Base-by-base conservation (phyloP, 1,139 yeast genomes). In the Fermentozyma sake region DNA sequence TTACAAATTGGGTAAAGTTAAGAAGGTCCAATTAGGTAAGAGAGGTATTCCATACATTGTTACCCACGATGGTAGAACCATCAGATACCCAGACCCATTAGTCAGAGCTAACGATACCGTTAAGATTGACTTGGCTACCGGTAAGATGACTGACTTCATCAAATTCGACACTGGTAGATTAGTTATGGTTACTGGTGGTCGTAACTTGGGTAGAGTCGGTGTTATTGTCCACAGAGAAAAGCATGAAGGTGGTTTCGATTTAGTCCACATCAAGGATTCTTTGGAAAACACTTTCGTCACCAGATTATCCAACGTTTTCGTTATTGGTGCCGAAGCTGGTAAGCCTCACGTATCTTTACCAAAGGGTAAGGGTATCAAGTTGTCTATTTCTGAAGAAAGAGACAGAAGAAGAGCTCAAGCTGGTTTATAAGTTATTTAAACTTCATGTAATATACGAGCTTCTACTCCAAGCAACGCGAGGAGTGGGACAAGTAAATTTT, bases 281-380 rank as follows among this genome's bases (percentile, higher is more conserved):
- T 80, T 87, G 58, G 97, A 89, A 67, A 91, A 91, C 91, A 75
- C 93, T 55, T 89, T 91, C 73, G 96, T 89, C 55, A 91, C 98
- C 72, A 89, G 98, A 81, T 80, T 89, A 62, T 66, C 81, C 55
- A 91, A 91, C 82, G 96, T 91, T 56, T 91, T 91, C 72, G 83
- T 89, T 61, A 82, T 91, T 62, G 97, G 97, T 75, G 44, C 48
- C 27, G 96, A 89, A 75, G 93, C 93, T 61, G 84, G 89, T 72
- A 89, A 87, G 76, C 96, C 97, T 61, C 78, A 79, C 79, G 80
- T 91, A 65, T 86, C 96, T 45, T 79, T 91, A 70, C 98, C 98
- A 79, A 91, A 87, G 89, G 97, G 97, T 77, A 91, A 91, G 82
- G 98, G 98, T 84, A 84, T 91, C 70, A 91, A 89, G 79, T 82